Percentiles rank a stretch among this genome's conserved stretches.
These are phyloP conservation scores for Fusarium nodosum DNA, from an alignment of 2,329 filamentous ascomycete species.

Conservation along the genomic window DNA sequence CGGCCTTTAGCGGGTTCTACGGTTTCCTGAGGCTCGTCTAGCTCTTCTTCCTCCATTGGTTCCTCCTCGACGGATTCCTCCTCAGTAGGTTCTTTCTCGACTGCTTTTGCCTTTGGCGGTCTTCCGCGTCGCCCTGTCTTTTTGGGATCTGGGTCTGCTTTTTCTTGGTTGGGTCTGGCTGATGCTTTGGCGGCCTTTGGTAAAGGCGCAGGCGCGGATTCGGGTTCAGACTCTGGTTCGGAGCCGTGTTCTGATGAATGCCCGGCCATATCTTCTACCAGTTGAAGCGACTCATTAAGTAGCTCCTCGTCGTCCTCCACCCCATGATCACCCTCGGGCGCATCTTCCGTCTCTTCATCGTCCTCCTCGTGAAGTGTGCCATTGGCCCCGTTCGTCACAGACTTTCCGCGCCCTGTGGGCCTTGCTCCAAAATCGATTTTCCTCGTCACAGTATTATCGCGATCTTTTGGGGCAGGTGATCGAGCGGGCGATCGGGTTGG, in stretches of 20 bases:
- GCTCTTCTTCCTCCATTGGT: constrained; percentile 22
- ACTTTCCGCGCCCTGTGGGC: constrained; percentile 16
- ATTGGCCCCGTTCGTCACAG: constrained; percentile 51
- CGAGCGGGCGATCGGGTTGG: constrained; percentile 60
- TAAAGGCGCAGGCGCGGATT: constrained; percentile 8
- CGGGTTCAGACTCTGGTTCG: constrained; percentile 34
- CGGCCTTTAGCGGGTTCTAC: constrained; percentile 14
- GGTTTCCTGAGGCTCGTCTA: constrained; percentile 14
- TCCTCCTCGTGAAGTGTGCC: constrained; percentile 43
- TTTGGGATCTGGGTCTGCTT: constrained; percentile 5
- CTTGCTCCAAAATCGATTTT: constrained; percentile 65
- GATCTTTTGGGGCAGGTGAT: constrained; percentile 53
- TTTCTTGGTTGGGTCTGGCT: constrained; percentile 15
- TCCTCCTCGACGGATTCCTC: constrained; percentile 28
- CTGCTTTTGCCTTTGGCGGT: constrained; percentile 39
- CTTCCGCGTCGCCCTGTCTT: constrained; percentile 42
- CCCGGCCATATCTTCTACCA: constrained; percentile 55
- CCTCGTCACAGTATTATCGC: constrained; percentile 63
- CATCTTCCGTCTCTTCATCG: constrained; percentile 47
- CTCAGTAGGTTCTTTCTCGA: constrained; percentile 28
- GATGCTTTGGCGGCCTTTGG: constrained; percentile 16
- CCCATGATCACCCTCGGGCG: constrained; percentile 35
- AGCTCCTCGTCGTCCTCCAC: constrained; percentile 46
- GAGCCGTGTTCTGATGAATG: constrained; percentile 37
- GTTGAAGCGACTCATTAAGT: constrained; percentile 60